phyloP scores from a whole-genome alignment of 2,329 filamentous ascomycete genomes.

The Emmonsiellopsis sp. region DNA sequence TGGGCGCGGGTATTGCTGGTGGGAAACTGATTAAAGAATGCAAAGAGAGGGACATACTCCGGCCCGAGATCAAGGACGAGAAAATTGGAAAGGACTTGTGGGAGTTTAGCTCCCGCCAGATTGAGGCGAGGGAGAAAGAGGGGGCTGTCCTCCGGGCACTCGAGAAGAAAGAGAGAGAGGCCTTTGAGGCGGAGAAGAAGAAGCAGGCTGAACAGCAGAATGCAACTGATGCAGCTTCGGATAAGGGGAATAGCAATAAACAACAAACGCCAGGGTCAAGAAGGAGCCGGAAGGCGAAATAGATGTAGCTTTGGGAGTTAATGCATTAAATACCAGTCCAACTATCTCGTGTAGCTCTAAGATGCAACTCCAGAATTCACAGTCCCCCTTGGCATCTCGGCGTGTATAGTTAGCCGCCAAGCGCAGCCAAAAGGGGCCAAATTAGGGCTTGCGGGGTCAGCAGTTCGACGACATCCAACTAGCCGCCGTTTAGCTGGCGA shows the following conservation, averaged over 20 bases:
- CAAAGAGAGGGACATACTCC: conserved; percentile 60
- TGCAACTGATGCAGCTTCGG: neutral
- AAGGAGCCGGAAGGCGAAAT: conserved; percentile 29
- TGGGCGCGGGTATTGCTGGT: conserved; percentile 31
- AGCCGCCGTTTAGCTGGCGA: neutral
- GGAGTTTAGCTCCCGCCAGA: conserved; percentile 77
- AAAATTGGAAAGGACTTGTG: conserved; percentile 74
- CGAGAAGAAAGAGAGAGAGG: conserved; percentile 45
- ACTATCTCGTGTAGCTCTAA: too few relatives aligned
- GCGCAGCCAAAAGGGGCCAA: neutral
- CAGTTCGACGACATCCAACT: neutral
- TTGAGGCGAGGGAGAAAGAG: conserved; percentile 73
- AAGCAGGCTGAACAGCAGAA: conserved; percentile 11
- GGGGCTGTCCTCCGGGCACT: conserved; percentile 55
- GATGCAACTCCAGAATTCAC: too few relatives aligned
- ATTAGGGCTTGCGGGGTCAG: neutral
- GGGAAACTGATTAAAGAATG: conserved; percentile 84
- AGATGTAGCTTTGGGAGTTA: neutral
- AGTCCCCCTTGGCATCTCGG: too few relatives aligned
- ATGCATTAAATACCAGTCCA: neutral
- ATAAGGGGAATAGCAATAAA: conserved; percentile 11
- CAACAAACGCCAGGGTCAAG: conserved; percentile 30
- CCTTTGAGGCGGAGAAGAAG: conserved; percentile 11
- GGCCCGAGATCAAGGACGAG: conserved; percentile 69
- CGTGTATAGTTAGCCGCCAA: too few relatives aligned